Evolutionary conservation across 345 rosid genomes (phyloP).

Genomic region (Brassica nigra): DNA sequence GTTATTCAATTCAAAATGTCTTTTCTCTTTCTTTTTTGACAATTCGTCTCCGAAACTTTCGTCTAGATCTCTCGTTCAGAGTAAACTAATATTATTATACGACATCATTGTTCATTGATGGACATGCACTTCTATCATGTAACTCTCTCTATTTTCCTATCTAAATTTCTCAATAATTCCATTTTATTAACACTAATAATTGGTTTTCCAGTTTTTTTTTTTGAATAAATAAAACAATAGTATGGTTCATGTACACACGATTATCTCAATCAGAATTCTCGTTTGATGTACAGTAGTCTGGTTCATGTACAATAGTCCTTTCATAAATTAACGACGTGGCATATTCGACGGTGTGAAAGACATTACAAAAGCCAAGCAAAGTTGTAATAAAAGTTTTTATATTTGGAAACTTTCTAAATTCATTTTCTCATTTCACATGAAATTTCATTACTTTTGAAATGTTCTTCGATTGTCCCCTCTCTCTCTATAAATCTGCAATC

Average conservation of each 20-base stretch:
- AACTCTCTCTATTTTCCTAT: neutral
- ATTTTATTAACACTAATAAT: neutral
- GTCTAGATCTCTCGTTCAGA: too few relatives aligned
- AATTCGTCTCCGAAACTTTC: neutral
- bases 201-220: neutral
- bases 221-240: neutral
- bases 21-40: neutral
- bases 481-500: constrained; percentile 13
- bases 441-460: neutral
- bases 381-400: neutral
- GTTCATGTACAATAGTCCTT: neutral
- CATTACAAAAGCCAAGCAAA: constrained; percentile 7
- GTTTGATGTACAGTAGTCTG: neutral
- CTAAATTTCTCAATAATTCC: neutral
- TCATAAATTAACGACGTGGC: constrained; percentile 4
- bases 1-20: neutral
- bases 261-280: neutral
- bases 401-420: constrained; percentile 21
- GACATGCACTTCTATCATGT: neutral
- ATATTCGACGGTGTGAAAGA: constrained; percentile 2
- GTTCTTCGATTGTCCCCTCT: neutral
- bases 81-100: neutral
- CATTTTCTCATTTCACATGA: constrained; percentile 1
- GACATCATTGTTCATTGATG: neutral
- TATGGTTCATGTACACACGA: neutral